Evolutionary conservation across 106 monocot species (phyloP), one percentile per base, ranked within the genome.

Genomic region (Allium sativum): DNA sequence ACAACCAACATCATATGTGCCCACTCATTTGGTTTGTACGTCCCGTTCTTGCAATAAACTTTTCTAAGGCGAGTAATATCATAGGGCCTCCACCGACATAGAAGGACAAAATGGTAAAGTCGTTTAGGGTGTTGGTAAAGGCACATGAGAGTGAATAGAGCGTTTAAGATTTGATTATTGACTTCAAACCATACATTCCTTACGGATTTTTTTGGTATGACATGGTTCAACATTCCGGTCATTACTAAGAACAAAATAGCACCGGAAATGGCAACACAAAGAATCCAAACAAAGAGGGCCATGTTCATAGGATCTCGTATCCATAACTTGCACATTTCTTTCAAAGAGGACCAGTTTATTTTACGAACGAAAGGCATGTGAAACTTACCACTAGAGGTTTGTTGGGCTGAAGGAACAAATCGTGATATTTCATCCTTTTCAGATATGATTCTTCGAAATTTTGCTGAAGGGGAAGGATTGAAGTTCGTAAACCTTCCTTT

Each of bases 91-190:
- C 86, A 92, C 52, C 91, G 67, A 42, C 52, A 72, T 17, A 92
- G 67, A 59, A 92, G 92, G 0, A 78, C 66, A 52, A 92, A 78
- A 71, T 92, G 72, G 64, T 86, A 57, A 52, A 81, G 70, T 52
- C 86, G 58, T 40, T 57, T 72, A 7, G 92, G 92, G 56, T 92
- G 92, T 53, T 92, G 83, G 48, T 83, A 87, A 22, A 92, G 86
- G 67, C 86, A 83, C 92, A 92, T 92, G 40, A 92, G 83, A 53
- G 92, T 92, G 46, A 92, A 92, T 19, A 92, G 47, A 13, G 92
- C 92, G 64, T 92, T 92, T 15, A 92, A 53, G 40, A 92, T 79
- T 67, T 92, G 92, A 59, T 92, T 92, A 71, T 84, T 92, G 10
- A 92, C 83, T 69, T 92, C 91, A 50, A 92, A 86, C 91, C 91